These are phyloP conservation scores for Discostella stelligeroides DNA, from an alignment of 108 stramenopile species.

Conservation along the genomic window DNA sequence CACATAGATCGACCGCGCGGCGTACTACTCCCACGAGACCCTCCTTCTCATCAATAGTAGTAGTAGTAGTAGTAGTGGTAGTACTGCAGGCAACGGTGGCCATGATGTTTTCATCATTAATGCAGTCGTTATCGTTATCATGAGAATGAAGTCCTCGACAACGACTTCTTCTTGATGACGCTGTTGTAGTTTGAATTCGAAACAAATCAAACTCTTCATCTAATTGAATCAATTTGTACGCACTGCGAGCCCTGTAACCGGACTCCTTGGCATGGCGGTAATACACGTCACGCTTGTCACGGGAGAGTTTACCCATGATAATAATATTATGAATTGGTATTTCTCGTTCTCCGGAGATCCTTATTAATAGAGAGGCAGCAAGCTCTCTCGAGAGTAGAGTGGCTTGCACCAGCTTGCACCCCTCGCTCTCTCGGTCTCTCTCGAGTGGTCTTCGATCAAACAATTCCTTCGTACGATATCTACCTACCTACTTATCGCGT, in stretches of 20 bases:
- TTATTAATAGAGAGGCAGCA: no score
- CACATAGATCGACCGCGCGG: constrained; percentile 97
- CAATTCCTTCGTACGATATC: no score
- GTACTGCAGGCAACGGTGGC: no score
- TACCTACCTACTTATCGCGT: no score
- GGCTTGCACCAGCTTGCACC: no score
- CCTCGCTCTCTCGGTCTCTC: no score
- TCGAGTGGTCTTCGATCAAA: no score
- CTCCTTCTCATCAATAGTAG: no score
- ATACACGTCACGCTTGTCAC: constrained; percentile 98
- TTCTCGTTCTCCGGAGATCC: no score
- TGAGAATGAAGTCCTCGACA: neutral
- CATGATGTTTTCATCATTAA: constrained; percentile 22
- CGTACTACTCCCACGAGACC: no score
- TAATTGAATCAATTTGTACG: constrained; percentile 97
- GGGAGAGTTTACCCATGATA: constrained; percentile 83
- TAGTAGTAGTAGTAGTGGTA: no score
- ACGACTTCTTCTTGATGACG: neutral
- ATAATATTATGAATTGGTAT: constrained; percentile 2
- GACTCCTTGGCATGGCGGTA: constrained; percentile 95
- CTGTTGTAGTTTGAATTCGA: constrained; percentile 14
- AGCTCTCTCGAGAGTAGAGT: no score
- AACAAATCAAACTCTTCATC: constrained; percentile 96
- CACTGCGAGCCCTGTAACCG: constrained; percentile 95
- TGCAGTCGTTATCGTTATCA: neutral